phyloP scores from a whole-genome alignment of 257 asterid species.

The Nicotiana obtusifolia region DNA sequence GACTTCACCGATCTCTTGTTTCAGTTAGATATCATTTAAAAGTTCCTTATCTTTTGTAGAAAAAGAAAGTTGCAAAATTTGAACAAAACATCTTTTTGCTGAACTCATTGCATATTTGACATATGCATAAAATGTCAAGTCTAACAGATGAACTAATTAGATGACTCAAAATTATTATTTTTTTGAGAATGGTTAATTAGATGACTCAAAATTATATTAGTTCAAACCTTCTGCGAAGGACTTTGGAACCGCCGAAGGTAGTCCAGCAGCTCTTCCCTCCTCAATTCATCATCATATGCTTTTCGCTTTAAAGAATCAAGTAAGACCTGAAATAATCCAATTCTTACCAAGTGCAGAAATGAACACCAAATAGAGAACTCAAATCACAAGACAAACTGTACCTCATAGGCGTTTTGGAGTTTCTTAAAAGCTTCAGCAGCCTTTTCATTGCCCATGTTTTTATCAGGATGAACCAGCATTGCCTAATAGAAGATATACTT shows the following conservation, averaged over 20 bases:
- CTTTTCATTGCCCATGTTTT: conserved; percentile 93
- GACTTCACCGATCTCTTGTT: conserved; percentile 1
- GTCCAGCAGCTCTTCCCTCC: conserved; percentile 81
- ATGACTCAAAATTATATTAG: not conserved
- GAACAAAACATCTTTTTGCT: not conserved
- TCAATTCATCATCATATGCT: conserved; percentile 86
- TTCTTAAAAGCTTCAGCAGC: conserved; percentile 98
- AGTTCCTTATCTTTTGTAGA: not conserved
- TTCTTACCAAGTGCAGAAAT: conserved; percentile 13
- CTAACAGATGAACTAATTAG: not conserved
- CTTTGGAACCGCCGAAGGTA: conserved; percentile 71
- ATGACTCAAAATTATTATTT: not conserved
- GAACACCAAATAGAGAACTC: not conserved
- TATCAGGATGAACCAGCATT: conserved; percentile 99
- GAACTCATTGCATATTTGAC: not conserved
- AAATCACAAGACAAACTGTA: conserved; percentile 6
- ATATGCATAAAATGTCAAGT: not conserved
- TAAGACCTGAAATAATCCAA: conserved; percentile 50
- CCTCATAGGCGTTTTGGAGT: conserved; percentile 99
- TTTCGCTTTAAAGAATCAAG: conserved; percentile 76
- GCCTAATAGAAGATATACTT: conserved; percentile 50
- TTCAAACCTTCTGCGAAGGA: conserved; percentile 63
- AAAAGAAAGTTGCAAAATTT: not conserved
- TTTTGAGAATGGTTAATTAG: not conserved
- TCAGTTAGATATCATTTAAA: not conserved